Conservation (phyloP, 1,139 yeast species). For the Nakaseomyces kungkrabaensis region DNA sequence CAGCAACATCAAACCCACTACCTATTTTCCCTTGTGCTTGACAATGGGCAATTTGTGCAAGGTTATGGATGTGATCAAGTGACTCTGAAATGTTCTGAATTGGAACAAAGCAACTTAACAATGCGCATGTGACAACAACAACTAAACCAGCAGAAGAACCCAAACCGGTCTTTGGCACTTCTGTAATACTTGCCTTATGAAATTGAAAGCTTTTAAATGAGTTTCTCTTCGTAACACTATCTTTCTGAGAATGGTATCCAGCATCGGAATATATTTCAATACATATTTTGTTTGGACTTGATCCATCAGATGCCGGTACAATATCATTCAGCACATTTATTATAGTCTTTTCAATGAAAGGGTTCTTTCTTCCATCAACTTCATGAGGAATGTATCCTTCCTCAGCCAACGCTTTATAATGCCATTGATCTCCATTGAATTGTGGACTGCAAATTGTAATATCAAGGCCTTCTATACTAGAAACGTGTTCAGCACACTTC, state of each 20-base stretch:
- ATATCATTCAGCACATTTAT: constrained; percentile 47
- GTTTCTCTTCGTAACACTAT: constrained; percentile 32
- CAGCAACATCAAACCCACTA: constrained; percentile 93
- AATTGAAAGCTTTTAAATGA: constrained; percentile 42
- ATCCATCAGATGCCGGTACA: background rate
- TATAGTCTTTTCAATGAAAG: constrained; percentile 65
- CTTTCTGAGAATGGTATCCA: constrained; percentile 74
- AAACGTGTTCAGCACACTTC: constrained; percentile 10
- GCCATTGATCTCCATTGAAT: constrained; percentile 63
- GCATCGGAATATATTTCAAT: constrained; percentile 75
- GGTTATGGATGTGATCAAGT: constrained; percentile 50
- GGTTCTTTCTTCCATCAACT: constrained; percentile 40
- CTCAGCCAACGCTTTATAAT: constrained; percentile 32
- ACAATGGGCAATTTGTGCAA: constrained; percentile 86
- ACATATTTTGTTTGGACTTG: constrained; percentile 24
- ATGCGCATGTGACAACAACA: constrained; percentile 64
- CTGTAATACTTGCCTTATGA: constrained; percentile 50
- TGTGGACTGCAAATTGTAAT: constrained; percentile 67
- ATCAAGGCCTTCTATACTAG: constrained; percentile 15
- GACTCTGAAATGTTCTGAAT: background rate
- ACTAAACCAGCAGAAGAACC: constrained; percentile 96
- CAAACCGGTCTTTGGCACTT: constrained; percentile 86
- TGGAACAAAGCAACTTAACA: constrained; percentile 29
- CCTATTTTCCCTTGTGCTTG: constrained; percentile 92
- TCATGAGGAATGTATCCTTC: constrained; percentile 22